Evolutionary conservation across 2,329 filamentous ascomycete genomes (phyloP).

Genomic region (Dactylella cylindrospora): DNA sequence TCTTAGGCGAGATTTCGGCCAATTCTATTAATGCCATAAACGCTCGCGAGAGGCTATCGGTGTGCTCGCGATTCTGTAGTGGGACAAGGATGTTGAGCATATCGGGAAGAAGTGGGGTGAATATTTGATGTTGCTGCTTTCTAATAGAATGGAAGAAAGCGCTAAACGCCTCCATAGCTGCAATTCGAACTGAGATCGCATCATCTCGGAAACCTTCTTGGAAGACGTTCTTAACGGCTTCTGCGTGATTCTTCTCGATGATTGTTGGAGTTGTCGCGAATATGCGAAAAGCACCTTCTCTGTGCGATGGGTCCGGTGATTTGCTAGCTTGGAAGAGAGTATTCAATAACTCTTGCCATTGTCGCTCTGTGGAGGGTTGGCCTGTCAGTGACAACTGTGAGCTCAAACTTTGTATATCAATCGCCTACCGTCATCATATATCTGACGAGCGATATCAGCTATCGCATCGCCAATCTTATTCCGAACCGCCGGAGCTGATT

Average conservation of each 20-base stretch:
- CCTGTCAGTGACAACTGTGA: not conserved
- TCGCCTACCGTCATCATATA: conserved; percentile 80
- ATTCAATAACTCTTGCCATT: conserved; percentile 85
- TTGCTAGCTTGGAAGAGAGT: conserved; percentile 89
- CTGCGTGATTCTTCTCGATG: conserved; percentile 93
- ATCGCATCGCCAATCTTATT: conserved; percentile 98
- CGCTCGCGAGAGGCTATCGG: conserved; percentile 85
- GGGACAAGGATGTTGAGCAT: conserved; percentile 93
- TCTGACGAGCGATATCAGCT: conserved; percentile 91
- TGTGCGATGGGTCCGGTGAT: conserved; percentile 75
- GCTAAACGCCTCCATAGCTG: conserved; percentile 94
- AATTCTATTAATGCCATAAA: conserved; percentile 90
- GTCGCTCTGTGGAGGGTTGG: conserved; percentile 61
- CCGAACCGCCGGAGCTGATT: conserved; percentile 72
- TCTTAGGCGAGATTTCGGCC: conserved; percentile 89
- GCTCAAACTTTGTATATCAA: conserved; percentile 10
- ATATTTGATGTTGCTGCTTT: conserved; percentile 87
- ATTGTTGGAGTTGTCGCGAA: conserved; percentile 93
- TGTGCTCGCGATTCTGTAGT: conserved; percentile 86
- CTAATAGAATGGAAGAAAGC: conserved; percentile 88
- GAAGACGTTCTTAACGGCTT: conserved; percentile 84
- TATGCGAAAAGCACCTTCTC: conserved; percentile 91
- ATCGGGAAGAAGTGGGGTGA: conserved; percentile 81
- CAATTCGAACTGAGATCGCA: conserved; percentile 75
- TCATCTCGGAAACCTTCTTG: conserved; percentile 89